A percentile compares a stretch with the other conserved stretches of the same genome.
These are phyloP conservation scores for Sugiyamaella mastotermitis DNA, from an alignment of 805 yeast genomes.

Conservation along the genomic window DNA sequence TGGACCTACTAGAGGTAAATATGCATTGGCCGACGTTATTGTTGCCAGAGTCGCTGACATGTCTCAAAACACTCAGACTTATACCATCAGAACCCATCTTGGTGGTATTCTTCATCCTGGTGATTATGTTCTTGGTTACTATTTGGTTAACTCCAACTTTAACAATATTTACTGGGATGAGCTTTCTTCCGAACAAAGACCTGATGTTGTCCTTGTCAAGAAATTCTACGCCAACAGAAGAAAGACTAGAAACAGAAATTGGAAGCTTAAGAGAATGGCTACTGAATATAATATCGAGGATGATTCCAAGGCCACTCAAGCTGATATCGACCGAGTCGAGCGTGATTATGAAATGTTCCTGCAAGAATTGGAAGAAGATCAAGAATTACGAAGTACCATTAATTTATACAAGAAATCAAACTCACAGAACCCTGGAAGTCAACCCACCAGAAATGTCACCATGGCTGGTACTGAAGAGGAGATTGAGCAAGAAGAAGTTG, in stretches of 20 bases:
- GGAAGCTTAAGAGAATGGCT: slow-evolving; percentile 98
- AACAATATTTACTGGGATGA: slow-evolving; percentile 75
- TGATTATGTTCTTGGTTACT: slow-evolving; percentile 86
- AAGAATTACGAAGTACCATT: slow-evolving; percentile 84
- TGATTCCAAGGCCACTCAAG: slow-evolving; percentile 47
- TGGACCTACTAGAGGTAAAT: slow-evolving; percentile 69
- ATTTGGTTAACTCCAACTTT: slow-evolving; percentile 70
- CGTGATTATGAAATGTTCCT: slow-evolving; percentile 92
- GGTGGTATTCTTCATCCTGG: slow-evolving; percentile 94
- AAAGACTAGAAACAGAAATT: slow-evolving; percentile 70
- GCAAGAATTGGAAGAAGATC: slow-evolving; percentile 96
- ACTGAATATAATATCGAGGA: slow-evolving; percentile 61
- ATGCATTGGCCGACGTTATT: slow-evolving; percentile 78
- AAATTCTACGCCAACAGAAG: slow-evolving; percentile 75
- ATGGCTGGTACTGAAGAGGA: slow-evolving; percentile 10
- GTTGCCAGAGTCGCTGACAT: slow-evolving; percentile 77
- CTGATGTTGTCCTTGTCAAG: slow-evolving; percentile 86
- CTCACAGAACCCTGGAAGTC: slow-evolving; percentile 19
- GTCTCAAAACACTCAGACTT: slow-evolving; percentile 62
- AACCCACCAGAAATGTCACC: slow-evolving; percentile 15
- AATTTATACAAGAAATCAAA: slow-evolving; percentile 70
- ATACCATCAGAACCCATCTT: slow-evolving; percentile 74
- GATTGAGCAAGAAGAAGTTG: slow-evolving; percentile 48
- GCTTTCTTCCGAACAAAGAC: slow-evolving; percentile 44
- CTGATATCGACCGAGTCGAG: slow-evolving; percentile 87